Evolutionary conservation across 768 basidiomycete genomes (phyloP).

Genomic region (Scleroderma citrinum): DNA sequence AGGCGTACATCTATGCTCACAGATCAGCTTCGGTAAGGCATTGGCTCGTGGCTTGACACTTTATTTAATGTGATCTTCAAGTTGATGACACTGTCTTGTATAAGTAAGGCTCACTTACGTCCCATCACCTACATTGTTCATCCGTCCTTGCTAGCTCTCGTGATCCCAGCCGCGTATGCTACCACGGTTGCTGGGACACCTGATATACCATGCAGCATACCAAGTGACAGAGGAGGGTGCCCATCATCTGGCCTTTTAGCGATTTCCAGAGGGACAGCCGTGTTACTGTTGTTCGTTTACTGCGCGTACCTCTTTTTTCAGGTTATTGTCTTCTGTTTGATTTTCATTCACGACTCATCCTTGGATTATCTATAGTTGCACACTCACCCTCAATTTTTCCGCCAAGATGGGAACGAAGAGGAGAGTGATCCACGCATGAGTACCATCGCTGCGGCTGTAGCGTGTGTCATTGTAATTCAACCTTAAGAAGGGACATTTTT

Average conservation of each 20-base stretch:
- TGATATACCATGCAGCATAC: conserved; percentile 1
- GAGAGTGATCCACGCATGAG: conserved; percentile 54
- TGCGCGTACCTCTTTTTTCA: conserved; percentile 72
- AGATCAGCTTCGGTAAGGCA: conserved; percentile 35
- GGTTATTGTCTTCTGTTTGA: conserved; percentile 31
- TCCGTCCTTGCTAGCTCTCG: conserved; percentile 47
- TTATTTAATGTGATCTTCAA: conserved; percentile 44
- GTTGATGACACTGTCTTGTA: conserved; percentile 83
- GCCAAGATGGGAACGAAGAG: conserved; percentile 29
- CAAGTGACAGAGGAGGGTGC: conserved; percentile 11
- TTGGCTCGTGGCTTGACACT: conserved; percentile 21
- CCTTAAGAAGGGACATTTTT: no score
- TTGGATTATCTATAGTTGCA: conserved; percentile 45
- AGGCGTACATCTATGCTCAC: background rate
- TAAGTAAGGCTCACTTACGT: conserved; percentile 47
- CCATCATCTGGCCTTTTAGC: conserved; percentile 48
- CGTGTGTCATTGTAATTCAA: conserved; percentile 27
- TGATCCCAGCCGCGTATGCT: conserved; percentile 86
- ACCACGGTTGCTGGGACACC: conserved; percentile 30
- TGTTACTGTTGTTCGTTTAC: conserved; percentile 71
- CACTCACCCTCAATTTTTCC: conserved; percentile 64
- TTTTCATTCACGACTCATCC: conserved; percentile 2
- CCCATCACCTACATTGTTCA: conserved; percentile 2
- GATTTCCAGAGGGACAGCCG: conserved; percentile 77
- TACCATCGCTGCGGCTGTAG: conserved; percentile 53